phyloP scores from a whole-genome alignment of 352 stramenopile genomes.

The Elongisporangium senticosum region DNA sequence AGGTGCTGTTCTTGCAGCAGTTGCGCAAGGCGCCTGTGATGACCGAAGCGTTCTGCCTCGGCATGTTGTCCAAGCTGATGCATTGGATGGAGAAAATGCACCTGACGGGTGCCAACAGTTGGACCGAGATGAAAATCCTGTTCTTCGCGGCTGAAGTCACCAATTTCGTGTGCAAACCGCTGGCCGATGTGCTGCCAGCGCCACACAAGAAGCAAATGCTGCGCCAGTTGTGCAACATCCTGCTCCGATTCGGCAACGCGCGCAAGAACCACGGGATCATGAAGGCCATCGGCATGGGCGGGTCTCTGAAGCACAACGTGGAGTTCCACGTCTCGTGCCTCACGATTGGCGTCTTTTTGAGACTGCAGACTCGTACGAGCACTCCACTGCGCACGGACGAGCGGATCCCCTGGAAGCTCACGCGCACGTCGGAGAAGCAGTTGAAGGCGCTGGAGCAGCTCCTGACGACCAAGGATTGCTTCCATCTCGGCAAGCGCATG shows the following conservation, averaged over 20 bases:
- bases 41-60: slow-evolving; percentile 63
- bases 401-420: slow-evolving; percentile 75
- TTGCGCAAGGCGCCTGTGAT: slow-evolving; percentile 48
- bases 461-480: slow-evolving; percentile 72
- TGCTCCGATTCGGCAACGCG: slow-evolving; percentile 60
- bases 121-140: slow-evolving; percentile 81
- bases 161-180: slow-evolving; percentile 60
- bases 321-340: slow-evolving; percentile 81
- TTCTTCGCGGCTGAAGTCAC: slow-evolving; percentile 73
- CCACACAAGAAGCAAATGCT: slow-evolving; percentile 77
- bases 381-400: slow-evolving; percentile 65
- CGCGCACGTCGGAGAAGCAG: slow-evolving; percentile 77
- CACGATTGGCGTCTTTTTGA: slow-evolving; percentile 66
- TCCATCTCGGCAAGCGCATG: slow-evolving; percentile 65
- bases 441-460: slow-evolving; percentile 62
- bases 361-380: slow-evolving; percentile 69
- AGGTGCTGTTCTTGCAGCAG: slow-evolving; percentile 77
- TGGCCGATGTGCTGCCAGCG: slow-evolving; percentile 50
- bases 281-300: slow-evolving; percentile 79
- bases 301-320: slow-evolving; percentile 63
- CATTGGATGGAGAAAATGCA: slow-evolving; percentile 68
- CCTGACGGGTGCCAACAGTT: slow-evolving; percentile 23
- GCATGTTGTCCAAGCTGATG: slow-evolving; percentile 66
- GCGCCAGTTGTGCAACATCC: slow-evolving; percentile 51
- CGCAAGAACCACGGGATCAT: slow-evolving; percentile 78